Evolutionary conservation across 129 eudicot species (phyloP), one percentile per base, ranked within the genome.

Genomic region (Pulicaria dysenterica): DNA sequence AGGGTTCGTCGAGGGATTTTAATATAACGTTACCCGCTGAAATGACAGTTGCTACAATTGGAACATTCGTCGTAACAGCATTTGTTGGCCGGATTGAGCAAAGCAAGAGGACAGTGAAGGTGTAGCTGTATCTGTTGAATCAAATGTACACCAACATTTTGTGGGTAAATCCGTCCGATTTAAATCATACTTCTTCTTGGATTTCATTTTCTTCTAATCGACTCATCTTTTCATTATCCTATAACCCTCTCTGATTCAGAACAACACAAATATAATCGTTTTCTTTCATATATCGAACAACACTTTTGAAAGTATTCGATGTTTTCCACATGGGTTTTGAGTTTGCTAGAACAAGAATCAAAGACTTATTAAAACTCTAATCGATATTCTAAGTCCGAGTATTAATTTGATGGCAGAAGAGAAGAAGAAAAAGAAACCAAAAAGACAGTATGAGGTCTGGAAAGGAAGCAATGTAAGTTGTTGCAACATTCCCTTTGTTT

Each of bases 401-500:
- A 43, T 69, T n/a, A n/a, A n/a, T n/a, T 9, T 12, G 62, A 89
- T 89, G 92, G 82, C 69, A 49, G 82, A 57, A 13, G 76, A 64
- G 58, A 81, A 51, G 37, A 80, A 24, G 31, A 24, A 24, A 2
- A 24, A 55, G 15, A 56, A 77, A 65, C 80, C 80, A 3, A 79
- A 69, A 81, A 73, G 86, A 82, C 86, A 81, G n/a, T 89, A 89
- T 82, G 86, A 92, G 67, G 95, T 80, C 55, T 92, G 98, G 98
- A 92, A 81, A 66, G 98, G 98, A 67, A 92, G 84, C 84, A 92
- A 92, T 85, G 98, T 92, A 85, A 89, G 88, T 58, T 77, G 51
- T 76, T 40, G 1, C 41, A 6, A 34, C 56, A 6, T n/a, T 56
- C 53, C 61, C 38, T 19, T 41, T 15, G 11, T 42, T 17, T 39